Conservation (phyloP, 352 stramenopile species). For the Phytophthora aleatoria region DNA sequence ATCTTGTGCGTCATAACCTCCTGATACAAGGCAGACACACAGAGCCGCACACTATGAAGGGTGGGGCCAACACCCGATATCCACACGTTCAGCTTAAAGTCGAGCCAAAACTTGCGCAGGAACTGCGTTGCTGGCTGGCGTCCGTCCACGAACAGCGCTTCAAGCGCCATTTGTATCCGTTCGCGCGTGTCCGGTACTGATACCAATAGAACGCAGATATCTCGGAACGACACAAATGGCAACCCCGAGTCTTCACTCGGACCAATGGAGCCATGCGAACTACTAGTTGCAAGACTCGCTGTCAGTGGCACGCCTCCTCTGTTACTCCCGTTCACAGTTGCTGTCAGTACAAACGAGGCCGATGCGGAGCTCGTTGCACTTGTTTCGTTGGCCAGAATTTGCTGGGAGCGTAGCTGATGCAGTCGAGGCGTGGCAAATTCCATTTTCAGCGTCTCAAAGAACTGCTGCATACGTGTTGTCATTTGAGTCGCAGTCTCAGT, state of each 20-base stretch:
- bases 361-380: conserved; percentile 19
- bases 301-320: conserved; percentile 3
- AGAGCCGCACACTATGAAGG: conserved; percentile 35
- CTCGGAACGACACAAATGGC: conserved; percentile 54
- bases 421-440: conserved; percentile 48
- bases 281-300: conserved; percentile 17
- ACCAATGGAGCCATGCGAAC: conserved; percentile 16
- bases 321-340: conserved; percentile 24
- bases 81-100: conserved; percentile 52
- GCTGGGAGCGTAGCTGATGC: conserved; percentile 58
- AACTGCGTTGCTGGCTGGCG: conserved; percentile 39
- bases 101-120: conserved; percentile 54
- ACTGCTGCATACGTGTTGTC: conserved; percentile 33
- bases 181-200: conserved; percentile 33
- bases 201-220: conserved; percentile 49
- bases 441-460: conserved; percentile 45
- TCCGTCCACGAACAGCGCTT: conserved; percentile 55
- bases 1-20: conserved; percentile 45
- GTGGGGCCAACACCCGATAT: conserved; percentile 20
- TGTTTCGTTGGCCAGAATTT: conserved; percentile 49
- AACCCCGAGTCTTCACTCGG: conserved; percentile 28
- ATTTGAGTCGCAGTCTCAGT: conserved; percentile 23
- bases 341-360: conserved; percentile 17
- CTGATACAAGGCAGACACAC: conserved; percentile 36
- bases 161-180: conserved; percentile 48